Evolutionary conservation across 768 basidiomycete species (phyloP).

Genomic region (Boletus speciosus): DNA sequence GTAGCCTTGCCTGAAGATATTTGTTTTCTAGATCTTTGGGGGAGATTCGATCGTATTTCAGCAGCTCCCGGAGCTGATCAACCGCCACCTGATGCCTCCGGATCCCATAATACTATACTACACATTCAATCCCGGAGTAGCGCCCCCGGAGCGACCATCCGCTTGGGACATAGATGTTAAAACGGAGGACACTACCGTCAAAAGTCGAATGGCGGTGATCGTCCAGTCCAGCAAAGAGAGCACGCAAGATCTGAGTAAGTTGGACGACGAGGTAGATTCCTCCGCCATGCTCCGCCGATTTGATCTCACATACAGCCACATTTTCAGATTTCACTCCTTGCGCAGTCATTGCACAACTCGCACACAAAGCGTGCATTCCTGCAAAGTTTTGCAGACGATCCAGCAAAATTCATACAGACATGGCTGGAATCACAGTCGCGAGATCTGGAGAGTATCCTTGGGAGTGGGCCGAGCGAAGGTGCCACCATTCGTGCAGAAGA

Average conservation of each 20-base stretch:
- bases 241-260: constrained; percentile 56
- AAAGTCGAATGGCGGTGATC: constrained; percentile 72
- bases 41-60: constrained; percentile 71
- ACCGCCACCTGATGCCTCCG: constrained; percentile 70
- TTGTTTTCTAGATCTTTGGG: constrained; percentile 57
- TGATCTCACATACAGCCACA: constrained; percentile 18
- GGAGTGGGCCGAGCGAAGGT: constrained; percentile 79
- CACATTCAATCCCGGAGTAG: constrained; percentile 55
- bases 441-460: constrained; percentile 86
- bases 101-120: constrained; percentile 84
- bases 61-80: constrained; percentile 79
- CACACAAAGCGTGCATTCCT: constrained; percentile 86
- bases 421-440: constrained; percentile 92
- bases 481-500: constrained; percentile 84
- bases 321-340: constrained; percentile 70
- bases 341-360: constrained; percentile 83
- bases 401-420: constrained; percentile 77
- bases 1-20: neutral
- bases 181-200: constrained; percentile 73
- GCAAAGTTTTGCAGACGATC: constrained; percentile 74
- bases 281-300: neutral
- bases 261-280: constrained; percentile 82
- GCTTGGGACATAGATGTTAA: constrained; percentile 90
- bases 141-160: constrained; percentile 64
- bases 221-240: constrained; percentile 69